Evolutionary conservation across 495 filamentous ascomycete genomes (phyloP).

Genomic region (Podospora appendiculata): DNA sequence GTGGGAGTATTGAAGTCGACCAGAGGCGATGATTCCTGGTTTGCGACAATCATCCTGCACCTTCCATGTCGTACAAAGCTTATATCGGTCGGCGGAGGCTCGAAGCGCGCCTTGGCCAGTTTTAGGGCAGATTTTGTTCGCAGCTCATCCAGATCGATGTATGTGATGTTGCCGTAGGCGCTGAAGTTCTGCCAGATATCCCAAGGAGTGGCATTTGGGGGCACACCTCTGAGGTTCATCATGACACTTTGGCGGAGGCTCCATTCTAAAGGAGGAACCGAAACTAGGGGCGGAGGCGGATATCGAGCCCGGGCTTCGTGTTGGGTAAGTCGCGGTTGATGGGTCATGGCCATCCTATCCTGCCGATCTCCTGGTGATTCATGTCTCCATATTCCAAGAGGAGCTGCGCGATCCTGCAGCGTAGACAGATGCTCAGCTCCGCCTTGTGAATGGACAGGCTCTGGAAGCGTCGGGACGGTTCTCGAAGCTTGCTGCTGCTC

Average conservation of each 20-base stretch:
- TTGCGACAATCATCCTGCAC: conserved; percentile 4
- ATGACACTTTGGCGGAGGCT: conserved; percentile 9
- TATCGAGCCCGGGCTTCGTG: not conserved
- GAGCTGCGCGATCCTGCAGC: too few species aligned
- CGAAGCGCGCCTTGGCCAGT: conserved; percentile 24
- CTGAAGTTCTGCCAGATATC: conserved; percentile 20
- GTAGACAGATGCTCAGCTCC: too few species aligned
- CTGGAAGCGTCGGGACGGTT: too few species aligned
- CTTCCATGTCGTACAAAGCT: conserved; percentile 12
- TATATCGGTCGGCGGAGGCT: conserved; percentile 24
- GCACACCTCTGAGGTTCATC: conserved; percentile 20
- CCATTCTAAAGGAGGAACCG: conserved; percentile 19
- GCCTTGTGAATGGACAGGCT: too few species aligned
- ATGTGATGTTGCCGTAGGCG: conserved; percentile 21
- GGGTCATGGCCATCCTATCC: not conserved
- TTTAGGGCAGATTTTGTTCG: not conserved
- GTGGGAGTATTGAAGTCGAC: conserved; percentile 5
- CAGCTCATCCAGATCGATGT: conserved; percentile 24
- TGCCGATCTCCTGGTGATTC: too few species aligned
- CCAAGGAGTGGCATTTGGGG: conserved; percentile 10
- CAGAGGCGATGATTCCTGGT: not conserved
- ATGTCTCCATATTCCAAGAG: too few species aligned
- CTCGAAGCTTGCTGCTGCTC: too few species aligned
- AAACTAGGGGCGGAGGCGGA: not conserved
- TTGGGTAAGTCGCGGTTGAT: not conserved